A percentile compares a stretch with the other conserved stretches of the same genome.
phyloP scores from a whole-genome alignment of 306 rosid genomes.

The Prunus fruticosa region DNA sequence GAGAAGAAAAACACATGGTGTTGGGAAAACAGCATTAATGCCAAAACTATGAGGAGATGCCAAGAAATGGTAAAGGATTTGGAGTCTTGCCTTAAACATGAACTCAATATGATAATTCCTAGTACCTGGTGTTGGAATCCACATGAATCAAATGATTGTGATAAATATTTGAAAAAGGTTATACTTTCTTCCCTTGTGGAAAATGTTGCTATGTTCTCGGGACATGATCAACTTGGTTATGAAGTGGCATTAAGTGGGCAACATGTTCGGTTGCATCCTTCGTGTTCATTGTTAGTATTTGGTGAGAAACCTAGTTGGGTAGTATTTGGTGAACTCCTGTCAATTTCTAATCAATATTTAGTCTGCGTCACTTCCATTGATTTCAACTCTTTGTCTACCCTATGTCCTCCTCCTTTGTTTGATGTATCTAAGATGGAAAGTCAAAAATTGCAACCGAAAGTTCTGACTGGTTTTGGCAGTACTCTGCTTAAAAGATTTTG shows the following conservation, averaged over 20 bases:
- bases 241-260: constrained; percentile 79
- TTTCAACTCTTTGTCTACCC: constrained; percentile 40
- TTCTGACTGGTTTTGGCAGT: constrained; percentile 64
- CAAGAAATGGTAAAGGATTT: constrained; percentile 69
- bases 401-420: constrained; percentile 67
- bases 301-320: constrained; percentile 91
- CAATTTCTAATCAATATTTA: constrained; percentile 64
- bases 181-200: constrained; percentile 84
- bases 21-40: constrained; percentile 94
- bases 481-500: constrained; percentile 75
- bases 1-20: constrained; percentile 73
- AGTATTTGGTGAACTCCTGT: constrained; percentile 78
- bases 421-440: constrained; percentile 54
- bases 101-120: constrained; percentile 50
- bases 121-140: constrained; percentile 80
- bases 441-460: constrained; percentile 50
- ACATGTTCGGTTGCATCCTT: constrained; percentile 82
- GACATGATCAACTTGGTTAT: constrained; percentile 76
- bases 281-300: constrained; percentile 79
- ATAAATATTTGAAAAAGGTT: constrained; percentile 51
- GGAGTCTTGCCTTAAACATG: constrained; percentile 70
- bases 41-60: constrained; percentile 89
- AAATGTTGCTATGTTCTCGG: constrained; percentile 91
- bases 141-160: constrained; percentile 39
- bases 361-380: constrained; percentile 76